Evolutionary conservation across 345 rosid genomes (phyloP), one percentile per base, ranked within the genome.

Genomic region (Rhodamnia argentea): DNA sequence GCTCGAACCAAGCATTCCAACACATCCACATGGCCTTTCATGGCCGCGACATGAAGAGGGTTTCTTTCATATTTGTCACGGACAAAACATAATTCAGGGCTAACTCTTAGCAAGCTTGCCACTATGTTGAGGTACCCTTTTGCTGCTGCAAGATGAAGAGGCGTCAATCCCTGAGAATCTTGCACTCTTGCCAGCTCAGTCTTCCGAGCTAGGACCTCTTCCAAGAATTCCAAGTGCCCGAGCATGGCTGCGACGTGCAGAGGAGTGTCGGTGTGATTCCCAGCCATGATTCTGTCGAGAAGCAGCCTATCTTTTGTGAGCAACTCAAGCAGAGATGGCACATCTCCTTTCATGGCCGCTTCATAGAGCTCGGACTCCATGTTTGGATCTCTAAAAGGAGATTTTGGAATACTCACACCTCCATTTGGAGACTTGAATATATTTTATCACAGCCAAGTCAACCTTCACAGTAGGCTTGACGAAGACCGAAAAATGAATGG

Each of bases 61-160:
- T 82, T 89, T 76, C 90, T 89, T 7, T 83, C 52, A 2, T 88
- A 78, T 40, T 27, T 74, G 52, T 86, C 87, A 3, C 37, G 13
- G n/a, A 55, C 13, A 12, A 60, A 7, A 32, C 89, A 85, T 8
- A 58, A 37, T 10, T 78, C 85, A 10, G 50, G 24, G 20, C 3
- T 4, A 7, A 51, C 81, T 5, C 5, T 8, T 23, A 89, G 26
- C 59, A 87, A n/a, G 59, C 40, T 44, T 14, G 26, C n/a, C 32
- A 76, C 89, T 10, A 89, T 83, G 53, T 85, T 52, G 3, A 10
- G 7, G 16, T 83, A 84, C 82, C 89, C 89, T 83, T 87, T 85
- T 42, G 89, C 87, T 10, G 87, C 81, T 4, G 89, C 89, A 1
- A 85, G 82, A 86, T 89, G 90, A 85, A 87, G 87, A 83, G 87